These are phyloP conservation scores for Pleomassaria siparia DNA, from an alignment of 2,329 filamentous ascomycete genomes.

Conservation along the genomic window DNA sequence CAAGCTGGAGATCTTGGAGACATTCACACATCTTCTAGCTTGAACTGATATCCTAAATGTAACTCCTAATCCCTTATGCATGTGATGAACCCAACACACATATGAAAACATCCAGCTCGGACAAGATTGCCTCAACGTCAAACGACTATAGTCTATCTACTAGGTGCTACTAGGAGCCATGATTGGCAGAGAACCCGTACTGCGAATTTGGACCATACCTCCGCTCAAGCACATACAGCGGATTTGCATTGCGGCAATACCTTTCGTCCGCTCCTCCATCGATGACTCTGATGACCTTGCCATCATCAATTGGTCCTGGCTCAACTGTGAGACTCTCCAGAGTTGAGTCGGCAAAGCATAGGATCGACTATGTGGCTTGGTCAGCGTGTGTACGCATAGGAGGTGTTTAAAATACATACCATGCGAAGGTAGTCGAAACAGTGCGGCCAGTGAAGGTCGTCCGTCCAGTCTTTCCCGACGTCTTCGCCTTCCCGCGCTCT, in stretches of 20 bases:
- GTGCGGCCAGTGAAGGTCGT: not conserved
- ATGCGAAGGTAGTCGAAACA: not conserved
- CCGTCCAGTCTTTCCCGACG: not conserved
- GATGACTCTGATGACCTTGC: not conserved
- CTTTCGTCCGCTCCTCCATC: not conserved
- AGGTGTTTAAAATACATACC: not conserved
- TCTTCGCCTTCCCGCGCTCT: not conserved
- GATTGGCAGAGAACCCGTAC: not conserved
- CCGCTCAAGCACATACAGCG: not conserved
- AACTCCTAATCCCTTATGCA: too few relatives aligned
- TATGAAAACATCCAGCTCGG: too few relatives aligned
- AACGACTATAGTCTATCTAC: not conserved
- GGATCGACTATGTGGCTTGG: not conserved
- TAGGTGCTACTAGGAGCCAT: not conserved
- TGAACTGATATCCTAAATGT: too few relatives aligned
- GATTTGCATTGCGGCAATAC: not conserved
- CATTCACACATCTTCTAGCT: too few relatives aligned
- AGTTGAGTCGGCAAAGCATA: not conserved
- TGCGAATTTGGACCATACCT: constrained; percentile 1
- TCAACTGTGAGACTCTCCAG: not conserved
- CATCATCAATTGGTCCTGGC: not conserved
- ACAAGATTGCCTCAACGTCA: too few relatives aligned
- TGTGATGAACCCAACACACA: too few relatives aligned
- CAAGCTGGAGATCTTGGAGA: too few relatives aligned
- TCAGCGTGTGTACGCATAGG: not conserved